Conservation (phyloP, 768 basidiomycete species). For the Amanita subjunquillea region DNA sequence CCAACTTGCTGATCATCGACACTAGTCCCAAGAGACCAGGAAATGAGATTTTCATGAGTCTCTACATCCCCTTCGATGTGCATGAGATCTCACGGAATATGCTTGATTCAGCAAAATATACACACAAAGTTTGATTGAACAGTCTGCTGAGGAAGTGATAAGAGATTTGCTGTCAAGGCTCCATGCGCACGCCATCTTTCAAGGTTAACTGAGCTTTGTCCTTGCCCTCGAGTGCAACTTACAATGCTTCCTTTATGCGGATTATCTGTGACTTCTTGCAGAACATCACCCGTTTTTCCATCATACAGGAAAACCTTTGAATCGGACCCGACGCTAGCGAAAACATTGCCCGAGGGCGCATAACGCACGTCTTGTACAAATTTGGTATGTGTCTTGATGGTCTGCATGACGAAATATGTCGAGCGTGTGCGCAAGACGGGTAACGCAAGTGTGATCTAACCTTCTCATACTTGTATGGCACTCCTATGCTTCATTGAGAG, state of each 20-base stretch:
- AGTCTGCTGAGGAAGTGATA: conserved; percentile 79
- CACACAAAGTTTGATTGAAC: conserved; percentile 81
- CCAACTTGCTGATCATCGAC: conserved; percentile 80
- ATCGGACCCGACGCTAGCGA: conserved; percentile 87
- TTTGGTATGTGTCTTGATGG: conserved; percentile 80
- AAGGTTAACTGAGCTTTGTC: not conserved
- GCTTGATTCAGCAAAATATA: not conserved
- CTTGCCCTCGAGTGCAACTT: conserved; percentile 17
- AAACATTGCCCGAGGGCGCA: conserved; percentile 70
- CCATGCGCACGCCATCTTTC: conserved; percentile 74
- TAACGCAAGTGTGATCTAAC: conserved; percentile 19
- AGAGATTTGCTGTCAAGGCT: conserved; percentile 61
- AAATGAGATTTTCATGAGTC: conserved; percentile 50
- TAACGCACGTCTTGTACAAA: conserved; percentile 90
- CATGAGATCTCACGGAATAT: not conserved
- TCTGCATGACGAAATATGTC: conserved; percentile 25
- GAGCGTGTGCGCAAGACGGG: too few relatives aligned
- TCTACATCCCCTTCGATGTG: conserved; percentile 67
- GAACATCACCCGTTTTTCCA: conserved; percentile 76
- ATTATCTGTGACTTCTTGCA: conserved; percentile 56
- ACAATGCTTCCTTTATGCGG: conserved; percentile 73
- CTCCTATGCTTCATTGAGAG: conserved; percentile 29
- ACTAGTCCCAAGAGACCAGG: conserved; percentile 69
- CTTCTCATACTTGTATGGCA: conserved; percentile 87
- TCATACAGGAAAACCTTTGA: conserved; percentile 83